Base-by-base conservation (phyloP, 1,284 basidiomycete genomes). In the Xanthoconium separans region DNA sequence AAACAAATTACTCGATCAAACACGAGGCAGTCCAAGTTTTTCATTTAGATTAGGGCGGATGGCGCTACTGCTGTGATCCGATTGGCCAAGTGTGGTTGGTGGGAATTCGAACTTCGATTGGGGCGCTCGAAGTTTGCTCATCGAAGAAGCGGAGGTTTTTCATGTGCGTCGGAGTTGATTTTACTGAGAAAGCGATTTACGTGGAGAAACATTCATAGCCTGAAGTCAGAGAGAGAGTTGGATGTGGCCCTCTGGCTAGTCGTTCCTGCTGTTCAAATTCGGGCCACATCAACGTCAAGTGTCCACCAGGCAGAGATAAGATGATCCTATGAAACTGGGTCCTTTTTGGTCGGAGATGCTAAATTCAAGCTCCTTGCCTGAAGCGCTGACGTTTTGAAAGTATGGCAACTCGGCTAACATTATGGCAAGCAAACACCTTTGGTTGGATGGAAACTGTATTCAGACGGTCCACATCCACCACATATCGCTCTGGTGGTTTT, bases 21-120 rank as follows among this genome's bases (percentile, higher is more conserved):
- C 63, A 62, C 54, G 65, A 64, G 65, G 63, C 61, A 11, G 58
- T 47, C 18, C 44, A 37, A 49, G 22, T 55, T 61, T 22, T 27
- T 27, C 36, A 63, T 58, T 59, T 54, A 44, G 53, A 56, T 50
- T 45, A 43, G 20, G 20, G 18, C 24, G 27, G 42, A 34, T 18
- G 11, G 27, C 24, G 41, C 18, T 36, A 16, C 36, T 20, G 27
- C 9, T 29, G 27, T 33, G 11, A 45, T 45, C 47, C 37, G 57
- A 63, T 55, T 61, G 44, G 47, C 33, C 24, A 16, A 37, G 20
- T 12, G 18, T 12, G 13, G 12, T 8, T 10, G 18, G 15, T 33
- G 27, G 37, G 48, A 47, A 51, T 18, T 42, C 31, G 34, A 48
- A 37, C 43, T 43, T 57, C 33, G 36, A 46, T 45, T 42, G 11